Conservation (phyloP, 768 basidiomycete species). For the Naganishia antarctica region DNA sequence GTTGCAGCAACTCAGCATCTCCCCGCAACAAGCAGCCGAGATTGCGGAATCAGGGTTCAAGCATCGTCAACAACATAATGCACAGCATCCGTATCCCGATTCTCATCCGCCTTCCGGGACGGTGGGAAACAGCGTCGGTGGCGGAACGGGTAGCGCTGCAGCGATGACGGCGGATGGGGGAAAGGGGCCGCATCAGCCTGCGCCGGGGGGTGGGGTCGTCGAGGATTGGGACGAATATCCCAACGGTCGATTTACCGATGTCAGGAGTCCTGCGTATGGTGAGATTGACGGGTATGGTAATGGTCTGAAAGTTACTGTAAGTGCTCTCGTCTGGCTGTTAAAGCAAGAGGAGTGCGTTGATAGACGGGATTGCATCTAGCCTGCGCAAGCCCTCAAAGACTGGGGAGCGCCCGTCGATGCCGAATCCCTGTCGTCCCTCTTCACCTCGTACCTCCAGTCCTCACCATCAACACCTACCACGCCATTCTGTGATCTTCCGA, state of each 20-base stretch:
- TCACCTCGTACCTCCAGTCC: slow-evolving; percentile 69
- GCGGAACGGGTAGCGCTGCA: no score
- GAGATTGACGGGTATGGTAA: slow-evolving; percentile 51
- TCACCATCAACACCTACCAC: slow-evolving; percentile 67
- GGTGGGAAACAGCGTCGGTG: not conserved
- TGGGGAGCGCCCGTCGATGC: slow-evolving; percentile 71
- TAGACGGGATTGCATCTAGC: slow-evolving; percentile 50
- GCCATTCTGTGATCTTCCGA: slow-evolving; percentile 78
- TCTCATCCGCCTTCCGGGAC: not conserved
- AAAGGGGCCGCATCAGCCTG: slow-evolving; percentile 27
- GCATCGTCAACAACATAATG: slow-evolving; percentile 28
- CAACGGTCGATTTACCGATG: slow-evolving; percentile 50
- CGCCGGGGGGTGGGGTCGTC: slow-evolving; percentile 27
- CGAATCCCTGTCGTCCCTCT: slow-evolving; percentile 70
- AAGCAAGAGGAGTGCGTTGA: not conserved
- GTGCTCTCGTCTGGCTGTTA: slow-evolving; percentile 16
- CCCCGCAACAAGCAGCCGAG: slow-evolving; percentile 46
- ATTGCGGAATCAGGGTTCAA: slow-evolving; percentile 45
- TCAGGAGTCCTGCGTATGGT: slow-evolving; percentile 49
- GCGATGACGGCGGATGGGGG: not conserved
- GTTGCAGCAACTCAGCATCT: slow-evolving; percentile 51
- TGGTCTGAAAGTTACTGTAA: slow-evolving; percentile 48
- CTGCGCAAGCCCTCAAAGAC: slow-evolving; percentile 59
- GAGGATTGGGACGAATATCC: slow-evolving; percentile 52
- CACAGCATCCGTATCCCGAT: not conserved